These are phyloP conservation scores for Phytopythium ostracodes DNA, from an alignment of 352 stramenopile species.

Conservation along the genomic window DNA sequence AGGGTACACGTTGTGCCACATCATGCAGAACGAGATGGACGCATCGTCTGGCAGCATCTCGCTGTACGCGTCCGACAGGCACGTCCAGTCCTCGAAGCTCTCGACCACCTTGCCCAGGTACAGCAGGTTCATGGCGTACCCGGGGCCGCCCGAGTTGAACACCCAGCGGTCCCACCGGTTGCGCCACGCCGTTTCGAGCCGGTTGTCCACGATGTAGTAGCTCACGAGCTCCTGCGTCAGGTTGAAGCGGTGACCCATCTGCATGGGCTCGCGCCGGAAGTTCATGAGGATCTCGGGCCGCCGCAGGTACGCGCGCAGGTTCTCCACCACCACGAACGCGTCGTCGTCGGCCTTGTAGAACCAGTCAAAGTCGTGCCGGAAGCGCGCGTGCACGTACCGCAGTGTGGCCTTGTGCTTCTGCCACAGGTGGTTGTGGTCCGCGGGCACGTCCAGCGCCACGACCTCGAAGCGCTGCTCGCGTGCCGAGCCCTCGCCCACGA, in stretches of 20 bases:
- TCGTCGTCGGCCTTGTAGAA: constrained; percentile 87
- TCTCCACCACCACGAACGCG: constrained; percentile 79
- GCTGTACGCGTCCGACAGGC: constrained; percentile 59
- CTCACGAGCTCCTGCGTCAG: constrained; percentile 62
- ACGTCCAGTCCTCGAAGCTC: constrained; percentile 48
- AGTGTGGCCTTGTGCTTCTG: constrained; percentile 80
- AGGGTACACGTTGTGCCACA: constrained; percentile 69
- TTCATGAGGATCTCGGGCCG: constrained; percentile 62
- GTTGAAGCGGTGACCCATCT: constrained; percentile 80
- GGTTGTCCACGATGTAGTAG: constrained; percentile 75
- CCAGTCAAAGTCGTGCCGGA: constrained; percentile 79
- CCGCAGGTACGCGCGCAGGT: constrained; percentile 56
- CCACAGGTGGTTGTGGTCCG: constrained; percentile 80
- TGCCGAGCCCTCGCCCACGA: constrained; percentile 21
- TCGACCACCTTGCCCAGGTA: constrained; percentile 70
- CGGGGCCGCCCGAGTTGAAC: constrained; percentile 77
- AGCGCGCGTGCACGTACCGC: constrained; percentile 62
- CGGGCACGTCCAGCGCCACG: constrained; percentile 60
- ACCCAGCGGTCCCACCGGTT: constrained; percentile 64
- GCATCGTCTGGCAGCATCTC: constrained; percentile 77
- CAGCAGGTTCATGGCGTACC: constrained; percentile 74
- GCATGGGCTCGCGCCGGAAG: constrained; percentile 54
- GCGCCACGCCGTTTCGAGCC: constrained; percentile 48
- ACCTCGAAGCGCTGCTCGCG: constrained; percentile 40
- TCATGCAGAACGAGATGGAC: constrained; percentile 85